Evolutionary conservation across 177 flowering plant species (phyloP).

Genomic region (Vitis hybrid): DNA sequence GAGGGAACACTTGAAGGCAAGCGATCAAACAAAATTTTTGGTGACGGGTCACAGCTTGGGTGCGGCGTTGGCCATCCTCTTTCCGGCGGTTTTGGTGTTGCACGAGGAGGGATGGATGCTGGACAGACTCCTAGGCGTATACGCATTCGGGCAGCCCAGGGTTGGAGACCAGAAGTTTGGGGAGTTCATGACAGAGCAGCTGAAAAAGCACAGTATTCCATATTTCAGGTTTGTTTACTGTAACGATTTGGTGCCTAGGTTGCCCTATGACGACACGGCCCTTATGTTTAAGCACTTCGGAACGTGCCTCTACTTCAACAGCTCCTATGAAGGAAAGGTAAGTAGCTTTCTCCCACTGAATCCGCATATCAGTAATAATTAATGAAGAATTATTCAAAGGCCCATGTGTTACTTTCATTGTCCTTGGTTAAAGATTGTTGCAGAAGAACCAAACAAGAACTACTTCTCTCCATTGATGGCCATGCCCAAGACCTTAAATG

Average conservation of each 20-base stretch:
- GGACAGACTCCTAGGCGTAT: conserved; percentile 40
- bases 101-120: conserved; percentile 37
- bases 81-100: conserved; percentile 31
- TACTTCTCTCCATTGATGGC: conserved; percentile 23
- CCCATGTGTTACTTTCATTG: background rate
- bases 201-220: conserved; percentile 7
- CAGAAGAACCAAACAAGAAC: conserved; percentile 49
- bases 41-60: conserved; percentile 57
- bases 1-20: conserved; percentile 13
- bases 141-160: conserved; percentile 55
- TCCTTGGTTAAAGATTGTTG: conserved; percentile 26
- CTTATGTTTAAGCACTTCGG: conserved; percentile 41
- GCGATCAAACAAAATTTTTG: conserved; percentile 25
- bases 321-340: conserved; percentile 29
- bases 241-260: conserved; percentile 37
- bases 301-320: conserved; percentile 27
- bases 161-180: conserved; percentile 42
- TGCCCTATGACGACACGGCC: conserved; percentile 32
- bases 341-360: background rate
- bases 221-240: conserved; percentile 45
- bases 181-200: conserved; percentile 19
- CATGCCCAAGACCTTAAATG: conserved; percentile 33
- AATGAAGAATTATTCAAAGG: background rate
- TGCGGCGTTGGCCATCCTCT: conserved; percentile 45
- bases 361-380: background rate